A percentile compares a stretch with the other conserved stretches of the same genome.
phyloP scores from a whole-genome alignment of 257 asterid species.

The Salvia splendens region DNA sequence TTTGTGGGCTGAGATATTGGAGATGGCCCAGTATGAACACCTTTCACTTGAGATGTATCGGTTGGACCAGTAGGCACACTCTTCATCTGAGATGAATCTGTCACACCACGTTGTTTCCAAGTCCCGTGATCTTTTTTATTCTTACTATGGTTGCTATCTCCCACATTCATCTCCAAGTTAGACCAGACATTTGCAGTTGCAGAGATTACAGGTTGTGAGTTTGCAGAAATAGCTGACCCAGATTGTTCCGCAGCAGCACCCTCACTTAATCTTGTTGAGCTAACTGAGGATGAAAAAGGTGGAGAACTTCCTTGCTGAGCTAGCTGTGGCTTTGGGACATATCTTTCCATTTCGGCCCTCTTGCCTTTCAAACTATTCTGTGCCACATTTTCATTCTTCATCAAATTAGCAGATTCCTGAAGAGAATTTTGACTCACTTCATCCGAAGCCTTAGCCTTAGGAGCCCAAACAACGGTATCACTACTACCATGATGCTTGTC shows the following conservation, averaged over 20 bases:
- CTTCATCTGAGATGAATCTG: constrained; percentile 44
- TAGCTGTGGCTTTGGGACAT: constrained; percentile 90
- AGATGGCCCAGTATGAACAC: constrained; percentile 36
- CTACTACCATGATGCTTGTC: constrained; percentile 57
- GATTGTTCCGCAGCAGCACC: constrained; percentile 40
- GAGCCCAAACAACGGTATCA: constrained; percentile 90
- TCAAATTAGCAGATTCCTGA: constrained; percentile 41
- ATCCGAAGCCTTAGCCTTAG: constrained; percentile 60
- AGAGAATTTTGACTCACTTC: constrained; percentile 47
- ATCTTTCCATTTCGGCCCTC: constrained; percentile 98
- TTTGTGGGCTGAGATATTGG: constrained; percentile 43
- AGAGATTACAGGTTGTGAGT: constrained; percentile 37
- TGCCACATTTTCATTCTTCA: constrained; percentile 44
- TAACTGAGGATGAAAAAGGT: constrained; percentile 38
- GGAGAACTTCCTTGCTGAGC: constrained; percentile 72
- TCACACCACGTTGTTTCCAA: constrained; percentile 60
- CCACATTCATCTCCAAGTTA: constrained; percentile 44
- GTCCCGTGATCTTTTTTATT: constrained; percentile 59
- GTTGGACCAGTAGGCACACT: constrained; percentile 36
- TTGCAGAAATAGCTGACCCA: constrained; percentile 38
- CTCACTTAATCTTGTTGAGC: constrained; percentile 42
- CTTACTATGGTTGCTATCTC: constrained; percentile 51
- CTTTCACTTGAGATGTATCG: constrained; percentile 43
- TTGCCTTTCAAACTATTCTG: constrained; percentile 69
- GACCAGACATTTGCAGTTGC: constrained; percentile 37